Base-by-base conservation (phyloP, 1,284 basidiomycete genomes). In the Leccinum huronense region DNA sequence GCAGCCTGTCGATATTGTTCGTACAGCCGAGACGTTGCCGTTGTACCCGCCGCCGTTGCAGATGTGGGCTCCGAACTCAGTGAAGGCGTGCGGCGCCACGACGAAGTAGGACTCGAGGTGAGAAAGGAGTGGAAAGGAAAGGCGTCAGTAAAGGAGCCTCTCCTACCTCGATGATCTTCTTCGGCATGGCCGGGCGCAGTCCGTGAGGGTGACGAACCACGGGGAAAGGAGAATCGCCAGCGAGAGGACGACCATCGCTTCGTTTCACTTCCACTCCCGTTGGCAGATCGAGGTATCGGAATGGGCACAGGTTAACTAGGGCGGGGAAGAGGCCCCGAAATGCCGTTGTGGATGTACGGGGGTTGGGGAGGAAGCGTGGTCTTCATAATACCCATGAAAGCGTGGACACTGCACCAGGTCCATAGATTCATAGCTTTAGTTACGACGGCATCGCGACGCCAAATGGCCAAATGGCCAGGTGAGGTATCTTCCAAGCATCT, bases 101-200 rank as follows among this genome's bases (percentile, higher is more conserved):
- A 67, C 27, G 68, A 77, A 8, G 75, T 72, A 19, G 74, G 72
- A 61, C 71, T 78, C 0, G 75, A 68, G 6, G 67, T 71, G 64
- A 76, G 77, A 67, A 73, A 71, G 19, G 71, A 74, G 61, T 70
- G 83, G 66, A 75, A 84, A 72, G 77, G 82, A 76, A 80, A 84
- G 77, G 78, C 83, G 75, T 73, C 81, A 74, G 73, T 75, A 34
- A 75, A 64, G 27, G 73, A 75, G 23, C 73, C 76, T 62, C 74
- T 63, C 36, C 73, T 66, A 40, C 68, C 73, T 59, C 76, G 71
- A 13, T 66, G 65, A 14, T 66, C 73, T 34, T 70, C 75, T n/a
- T 74, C 74, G 16, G 45, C 53, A 33, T 65, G 67, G 16, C 67
- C 38, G 1, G 65, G 71, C 30, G 74, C 63, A 34, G 70, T 67